phyloP scores from a whole-genome alignment of 2,329 filamentous ascomycete genomes.

The Colletotrichum euphorbiae region DNA sequence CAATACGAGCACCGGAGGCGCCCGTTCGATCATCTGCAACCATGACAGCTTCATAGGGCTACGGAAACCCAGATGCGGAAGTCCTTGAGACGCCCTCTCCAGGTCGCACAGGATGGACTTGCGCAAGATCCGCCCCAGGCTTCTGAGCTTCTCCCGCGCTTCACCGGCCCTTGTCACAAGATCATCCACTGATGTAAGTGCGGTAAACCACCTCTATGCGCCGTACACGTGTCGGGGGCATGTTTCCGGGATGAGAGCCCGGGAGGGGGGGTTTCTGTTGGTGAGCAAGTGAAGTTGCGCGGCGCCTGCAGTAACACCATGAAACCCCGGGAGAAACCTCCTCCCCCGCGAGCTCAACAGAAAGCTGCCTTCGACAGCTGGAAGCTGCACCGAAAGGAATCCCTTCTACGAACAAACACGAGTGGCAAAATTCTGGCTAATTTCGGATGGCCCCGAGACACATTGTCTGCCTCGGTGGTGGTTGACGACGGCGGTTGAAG shows the following conservation, averaged over 20 bases:
- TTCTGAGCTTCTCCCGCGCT: neutral
- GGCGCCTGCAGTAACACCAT: constrained; percentile 26
- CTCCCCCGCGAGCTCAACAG: neutral
- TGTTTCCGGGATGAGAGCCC: neutral
- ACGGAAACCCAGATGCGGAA: neutral
- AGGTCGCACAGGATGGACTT: neutral
- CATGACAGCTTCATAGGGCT: constrained; percentile 22
- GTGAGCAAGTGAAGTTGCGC: constrained; percentile 18
- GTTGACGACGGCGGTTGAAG: neutral
- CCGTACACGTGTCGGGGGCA: constrained; percentile 25
- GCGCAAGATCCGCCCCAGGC: neutral
- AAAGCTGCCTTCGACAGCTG: neutral
- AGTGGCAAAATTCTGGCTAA: no score
- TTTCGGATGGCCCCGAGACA: neutral
- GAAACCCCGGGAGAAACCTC: constrained; percentile 5
- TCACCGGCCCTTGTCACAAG: neutral
- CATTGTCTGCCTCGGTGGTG: neutral
- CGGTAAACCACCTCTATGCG: constrained; percentile 14
- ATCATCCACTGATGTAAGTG: neutral
- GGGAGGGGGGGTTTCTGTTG: constrained; percentile 12
- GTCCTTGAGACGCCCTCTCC: neutral
- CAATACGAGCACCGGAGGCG: neutral
- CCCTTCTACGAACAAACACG: neutral
- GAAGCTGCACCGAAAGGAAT: neutral
- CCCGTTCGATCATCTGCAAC: constrained; percentile 4